Base-by-base conservation (phyloP, 2,329 filamentous ascomycete genomes). In the Arthrocladium fulminans region DNA sequence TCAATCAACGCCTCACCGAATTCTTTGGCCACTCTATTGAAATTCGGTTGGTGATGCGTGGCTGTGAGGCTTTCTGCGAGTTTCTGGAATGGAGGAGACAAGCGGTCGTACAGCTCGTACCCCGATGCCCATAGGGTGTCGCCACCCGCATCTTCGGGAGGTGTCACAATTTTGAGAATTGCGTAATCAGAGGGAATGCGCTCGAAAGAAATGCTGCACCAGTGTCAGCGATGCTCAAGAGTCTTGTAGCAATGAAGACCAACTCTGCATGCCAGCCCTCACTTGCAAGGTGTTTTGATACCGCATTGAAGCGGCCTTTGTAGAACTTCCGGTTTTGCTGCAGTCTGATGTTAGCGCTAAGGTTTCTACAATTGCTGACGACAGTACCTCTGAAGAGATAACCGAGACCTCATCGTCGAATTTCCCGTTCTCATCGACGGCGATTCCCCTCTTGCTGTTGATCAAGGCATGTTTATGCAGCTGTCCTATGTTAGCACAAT, bases 131-230 rank as follows among this genome's bases (percentile, higher is more conserved):
- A 95, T 2, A 94, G 70, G 0, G 88, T 95, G 62, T 95, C 88
- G 40, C 88, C 89, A 29, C 88, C 88, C 0, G 79, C 82, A n/a
- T n/a, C n/a, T 32, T 78, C 73, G 1, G 88, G 88, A 38, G 79
- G 82, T 61, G 95, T 88, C n/a, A 96, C 76, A 43, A 88, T 74
- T 62, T 94, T 94, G 27, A 95, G 67, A 67, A 95, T 94, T 0
- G 89, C 94, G 0, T 88, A 94, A 24, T 88, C 87, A 0, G 88
- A 88, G 1, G 89, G 88, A 67, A 95, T 88, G 56, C 78, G 71
- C 70, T 95, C 89, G 62, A 94, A 95, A 0, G 84, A 86, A 1
- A 94, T 83, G 57, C n/a, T n/a, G n/a, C n/a, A n/a, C n/a, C n/a
- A n/a, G n/a, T n/a, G n/a, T n/a, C n/a, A n/a, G n/a, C n/a, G n/a